Evolutionary conservation across 2,329 filamentous ascomycete species (phyloP), one percentile per base, ranked within the genome.

Genomic region (Colletotrichum gigasporum): DNA sequence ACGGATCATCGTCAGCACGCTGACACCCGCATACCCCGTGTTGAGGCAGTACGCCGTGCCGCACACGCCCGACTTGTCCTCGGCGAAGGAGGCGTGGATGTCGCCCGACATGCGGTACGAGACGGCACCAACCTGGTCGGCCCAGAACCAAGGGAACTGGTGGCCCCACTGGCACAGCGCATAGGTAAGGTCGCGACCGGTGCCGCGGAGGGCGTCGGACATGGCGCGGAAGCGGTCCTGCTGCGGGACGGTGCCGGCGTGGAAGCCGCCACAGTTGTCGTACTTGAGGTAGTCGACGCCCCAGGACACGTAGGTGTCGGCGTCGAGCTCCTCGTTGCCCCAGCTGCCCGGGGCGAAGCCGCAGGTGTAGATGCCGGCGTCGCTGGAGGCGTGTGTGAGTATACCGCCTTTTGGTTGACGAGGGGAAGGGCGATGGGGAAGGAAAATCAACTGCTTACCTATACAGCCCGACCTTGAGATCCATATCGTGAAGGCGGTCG

Each of bases 381-480:
- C 76, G 14, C 56, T 65, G n/a, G 0, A 14, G 11, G 3, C 14
- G 2, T 24, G n/a, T 11, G 32, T 50, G 12, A 22, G 44, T 3
- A 22, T 3, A 14, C 3, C 11, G 3, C 8, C 14, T 20, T 20
- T 5, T 30, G 10, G 2, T 8, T n/a, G n/a, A n/a, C n/a, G n/a
- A n/a, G 12, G 1, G 9, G 9, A 18, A 37, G 26, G 9, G 28
- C 16, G 18, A 12, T 5, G 11, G 9, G 5, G 1, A 3, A 18
- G 5, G 4, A n/a, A n/a, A n/a, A n/a, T n/a, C n/a, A n/a, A n/a
- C n/a, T n/a, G n/a, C n/a, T n/a, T 50, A 60, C 61, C 76, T 79
- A 70, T 87, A 87, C 72, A 86, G 85, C 30, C 85, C 85, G 63
- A 85, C 83, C 14, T 80, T 78, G 42, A 87, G 70, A 2, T 80